phyloP scores from a whole-genome alignment of 805 yeast species.

The Komagataella mondaviorum region DNA sequence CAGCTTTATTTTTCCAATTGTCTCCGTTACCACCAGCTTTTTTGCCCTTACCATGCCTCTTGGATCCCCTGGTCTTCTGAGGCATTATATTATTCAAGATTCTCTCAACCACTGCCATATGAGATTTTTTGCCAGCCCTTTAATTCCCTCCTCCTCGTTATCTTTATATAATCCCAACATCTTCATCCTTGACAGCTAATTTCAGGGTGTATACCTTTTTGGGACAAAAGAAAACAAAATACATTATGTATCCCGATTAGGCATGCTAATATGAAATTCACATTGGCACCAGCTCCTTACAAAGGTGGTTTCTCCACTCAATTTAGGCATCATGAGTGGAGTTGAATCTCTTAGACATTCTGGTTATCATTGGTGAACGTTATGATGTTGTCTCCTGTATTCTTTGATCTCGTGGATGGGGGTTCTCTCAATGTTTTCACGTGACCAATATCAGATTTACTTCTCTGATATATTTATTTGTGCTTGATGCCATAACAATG shows the following conservation, averaged over 20 bases:
- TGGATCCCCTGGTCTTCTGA: neutral
- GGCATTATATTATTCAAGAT: neutral
- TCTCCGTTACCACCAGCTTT: neutral
- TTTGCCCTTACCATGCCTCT: neutral
- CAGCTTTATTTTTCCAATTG: neutral
- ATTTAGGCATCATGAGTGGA: neutral
- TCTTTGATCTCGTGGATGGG: neutral
- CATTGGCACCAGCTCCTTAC: neutral
- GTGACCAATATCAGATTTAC: neutral
- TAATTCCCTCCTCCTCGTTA: neutral
- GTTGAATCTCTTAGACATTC: neutral
- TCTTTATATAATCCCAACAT: neutral
- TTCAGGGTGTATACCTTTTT: neutral
- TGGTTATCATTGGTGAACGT: neutral
- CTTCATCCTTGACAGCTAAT: neutral
- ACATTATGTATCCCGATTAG: neutral
- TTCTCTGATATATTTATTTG: neutral
- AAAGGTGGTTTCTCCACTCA: neutral
- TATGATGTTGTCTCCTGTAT: neutral
- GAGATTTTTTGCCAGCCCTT: neutral
- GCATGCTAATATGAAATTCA: neutral
- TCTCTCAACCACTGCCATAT: neutral
- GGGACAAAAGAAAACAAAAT: neutral
- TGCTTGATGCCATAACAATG: conserved; percentile 9
- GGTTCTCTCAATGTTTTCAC: neutral